Evolutionary conservation across 2,329 filamentous ascomycete genomes (phyloP).

Genomic region (Xylariaceae sp.): DNA sequence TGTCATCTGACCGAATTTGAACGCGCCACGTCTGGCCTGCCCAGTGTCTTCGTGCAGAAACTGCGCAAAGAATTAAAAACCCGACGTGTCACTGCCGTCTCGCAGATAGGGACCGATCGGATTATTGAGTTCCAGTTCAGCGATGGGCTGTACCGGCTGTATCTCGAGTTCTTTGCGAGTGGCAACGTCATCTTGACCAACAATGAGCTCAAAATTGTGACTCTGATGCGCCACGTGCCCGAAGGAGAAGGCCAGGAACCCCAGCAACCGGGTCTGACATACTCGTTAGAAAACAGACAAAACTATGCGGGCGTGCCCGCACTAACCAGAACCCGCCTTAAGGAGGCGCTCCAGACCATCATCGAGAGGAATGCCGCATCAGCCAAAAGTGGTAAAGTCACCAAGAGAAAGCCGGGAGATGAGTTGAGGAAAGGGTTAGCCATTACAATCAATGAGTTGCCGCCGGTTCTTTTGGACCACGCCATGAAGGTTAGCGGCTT

Average conservation of each 20-base stretch:
- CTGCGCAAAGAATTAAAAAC: constrained; percentile 87
- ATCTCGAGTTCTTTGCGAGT: constrained; percentile 92
- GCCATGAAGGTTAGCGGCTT: constrained; percentile 65
- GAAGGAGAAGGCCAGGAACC: constrained; percentile 82
- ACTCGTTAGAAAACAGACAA: constrained; percentile 75
- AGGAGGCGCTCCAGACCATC: constrained; percentile 61
- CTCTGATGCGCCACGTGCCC: constrained; percentile 71
- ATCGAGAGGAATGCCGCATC: constrained; percentile 52
- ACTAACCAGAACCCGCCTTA: constrained; percentile 68
- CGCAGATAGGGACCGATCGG: constrained; percentile 86
- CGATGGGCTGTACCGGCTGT: constrained; percentile 81
- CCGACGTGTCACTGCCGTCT: constrained; percentile 70
- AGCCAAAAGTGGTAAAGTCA: constrained; percentile 54
- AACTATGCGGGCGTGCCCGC: constrained; percentile 73
- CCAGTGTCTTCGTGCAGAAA: constrained; percentile 78
- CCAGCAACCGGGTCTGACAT: constrained; percentile 69
- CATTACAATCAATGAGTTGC: constrained; percentile 79
- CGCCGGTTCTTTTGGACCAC: constrained; percentile 84
- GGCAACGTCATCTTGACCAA: constrained; percentile 95
- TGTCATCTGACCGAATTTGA: constrained; percentile 90
- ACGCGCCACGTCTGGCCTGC: constrained; percentile 76
- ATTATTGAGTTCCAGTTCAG: constrained; percentile 91
- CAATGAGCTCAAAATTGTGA: constrained; percentile 72
- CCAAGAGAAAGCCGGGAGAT: constrained; percentile 68
- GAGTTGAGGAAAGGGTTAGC: constrained; percentile 75